Base-by-base conservation (phyloP, 2,329 filamentous ascomycete species). In the Fusarium coicis region DNA sequence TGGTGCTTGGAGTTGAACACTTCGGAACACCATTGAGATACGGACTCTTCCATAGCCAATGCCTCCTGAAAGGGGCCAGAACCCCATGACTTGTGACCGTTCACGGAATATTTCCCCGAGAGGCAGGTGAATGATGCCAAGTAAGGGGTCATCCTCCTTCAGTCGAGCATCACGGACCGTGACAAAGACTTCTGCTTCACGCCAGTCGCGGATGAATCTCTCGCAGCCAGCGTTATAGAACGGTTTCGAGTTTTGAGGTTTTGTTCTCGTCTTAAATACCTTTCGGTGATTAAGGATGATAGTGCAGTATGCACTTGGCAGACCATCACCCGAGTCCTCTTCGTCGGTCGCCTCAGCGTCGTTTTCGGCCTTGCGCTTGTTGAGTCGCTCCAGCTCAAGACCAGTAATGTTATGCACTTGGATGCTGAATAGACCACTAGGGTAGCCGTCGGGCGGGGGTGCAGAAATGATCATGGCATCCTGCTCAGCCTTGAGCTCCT, bases 141-240 rank as follows among this genome's bases (percentile, higher is more conserved):
- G 84, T 3, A 94, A 81, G 0, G 92, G 84, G 72, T 94, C 90
- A 59, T 93, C 89, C 78, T 94, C 93, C 57, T 92, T 88, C 28
- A 93, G 85, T 9, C 92, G 86, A 26, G 89, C 85, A 77, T 94
- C 93, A 16, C 91, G 87, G 4, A 93, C 91, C 3, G 87, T 85
- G 36, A 95, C 83, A 72, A 93, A 91, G 37, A 94, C 84, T 78
- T 94, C 92, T 4, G 90, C 87, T 18, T 86, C 89, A 21, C 84
- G 85, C 87, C 92, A 93, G 78, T 94, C 90, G 18, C 89, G 85
- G 43, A 94, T 86, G 71, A 93, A 93, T 10, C 91, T 87, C 79
- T 95, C 93, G 4, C 90, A 93, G 10, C 91, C 91, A 6, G 93
- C 92, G 72, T 94, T 94, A 85, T 93, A 94, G 80, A 94, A 94